Base-by-base conservation (phyloP, 1,139 yeast species). In the Hansenula sp. region DNA sequence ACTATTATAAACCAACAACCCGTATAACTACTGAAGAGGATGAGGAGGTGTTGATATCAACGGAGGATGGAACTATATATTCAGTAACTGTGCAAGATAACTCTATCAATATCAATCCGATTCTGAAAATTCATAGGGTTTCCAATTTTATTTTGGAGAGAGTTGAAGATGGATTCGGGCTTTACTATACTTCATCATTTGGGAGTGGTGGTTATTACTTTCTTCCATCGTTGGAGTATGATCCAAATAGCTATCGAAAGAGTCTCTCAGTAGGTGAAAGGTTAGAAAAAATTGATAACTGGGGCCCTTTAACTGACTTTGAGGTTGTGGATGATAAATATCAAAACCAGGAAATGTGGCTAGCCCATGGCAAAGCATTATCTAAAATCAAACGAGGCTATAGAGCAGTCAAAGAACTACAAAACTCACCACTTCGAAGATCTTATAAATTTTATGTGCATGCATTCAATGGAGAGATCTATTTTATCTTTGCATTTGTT, bases 271-370 rank as follows among this genome's bases (percentile, higher is more conserved):
- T 11, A 42, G 51, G 52, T 24, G 52, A 47, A 5, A 13, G 27
- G 2, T 9, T 41, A 4, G 46, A 44, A 1, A 49, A 29, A 11
- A 70, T 65, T 57, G 67, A 63, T 38, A 74, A 71, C 47, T 76
- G 82, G 81, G 68, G 79, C 0, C 81, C 81, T 0, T 48, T 76
- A 3, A 48, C 71, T 21, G 81, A 76, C 54, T 55, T 70, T 0
- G 64, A 60, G 47, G 54, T 74, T 2, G 60, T 72, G 3, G 69
- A 70, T 16, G 53, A 69, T 0, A 57, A 46, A 31, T 66, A 69
- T 34, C 44, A 41, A 2, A 41, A 33, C 1, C 51, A 57, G 16
- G 79, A 76, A 43, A 48, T 77, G 1, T 77, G 79, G 78, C 66
- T 74, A 3, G 60, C 76, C 4, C 66, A 77, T 6, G 81, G 81